Percentiles rank a stretch among this genome's conserved stretches.
Evolutionary conservation across 176 grass and related monocot genomes (phyloP).

Genomic region (Panicum miliaceum): DNA sequence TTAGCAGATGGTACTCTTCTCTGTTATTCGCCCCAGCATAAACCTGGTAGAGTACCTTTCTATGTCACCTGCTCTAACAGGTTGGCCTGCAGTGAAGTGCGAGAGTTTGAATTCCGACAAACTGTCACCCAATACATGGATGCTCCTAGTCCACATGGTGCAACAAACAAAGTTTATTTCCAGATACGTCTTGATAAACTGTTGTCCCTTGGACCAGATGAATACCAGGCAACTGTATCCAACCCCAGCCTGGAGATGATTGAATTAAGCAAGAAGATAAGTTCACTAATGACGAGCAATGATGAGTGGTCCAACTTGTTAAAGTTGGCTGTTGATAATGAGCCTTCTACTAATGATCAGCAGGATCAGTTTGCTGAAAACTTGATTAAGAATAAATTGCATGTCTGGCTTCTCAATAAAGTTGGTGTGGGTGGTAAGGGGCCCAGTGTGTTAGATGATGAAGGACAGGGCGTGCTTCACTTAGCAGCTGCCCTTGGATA

Average conservation of each 20-base stretch:
- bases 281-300: slow-evolving; percentile 54
- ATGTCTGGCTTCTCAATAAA: slow-evolving; percentile 86
- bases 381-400: slow-evolving; percentile 77
- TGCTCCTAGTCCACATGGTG: slow-evolving; percentile 56
- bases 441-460: slow-evolving; percentile 76
- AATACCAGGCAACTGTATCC: slow-evolving; percentile 55
- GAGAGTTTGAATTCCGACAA: slow-evolving; percentile 85
- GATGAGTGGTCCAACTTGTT: slow-evolving; percentile 84
- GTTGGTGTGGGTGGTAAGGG: slow-evolving; percentile 67
- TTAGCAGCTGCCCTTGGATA: slow-evolving; percentile 82
- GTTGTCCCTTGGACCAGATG: slow-evolving; percentile 57
- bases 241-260: slow-evolving; percentile 51
- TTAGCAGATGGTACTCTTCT: slow-evolving; percentile 58
- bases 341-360: slow-evolving; percentile 44
- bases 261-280: slow-evolving; percentile 74
- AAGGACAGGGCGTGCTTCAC: slow-evolving; percentile 85
- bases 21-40: slow-evolving; percentile 64
- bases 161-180: slow-evolving; percentile 70
- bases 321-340: slow-evolving; percentile 62
- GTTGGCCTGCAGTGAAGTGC: slow-evolving; percentile 90
- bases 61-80: slow-evolving; percentile 87
- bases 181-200: slow-evolving; percentile 77
- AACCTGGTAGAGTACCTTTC: slow-evolving; percentile 80
- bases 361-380: slow-evolving; percentile 67
- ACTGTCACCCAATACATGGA: slow-evolving; percentile 60